Base-by-base conservation (phyloP, 805 yeast species). In the Candida nemodendra region DNA sequence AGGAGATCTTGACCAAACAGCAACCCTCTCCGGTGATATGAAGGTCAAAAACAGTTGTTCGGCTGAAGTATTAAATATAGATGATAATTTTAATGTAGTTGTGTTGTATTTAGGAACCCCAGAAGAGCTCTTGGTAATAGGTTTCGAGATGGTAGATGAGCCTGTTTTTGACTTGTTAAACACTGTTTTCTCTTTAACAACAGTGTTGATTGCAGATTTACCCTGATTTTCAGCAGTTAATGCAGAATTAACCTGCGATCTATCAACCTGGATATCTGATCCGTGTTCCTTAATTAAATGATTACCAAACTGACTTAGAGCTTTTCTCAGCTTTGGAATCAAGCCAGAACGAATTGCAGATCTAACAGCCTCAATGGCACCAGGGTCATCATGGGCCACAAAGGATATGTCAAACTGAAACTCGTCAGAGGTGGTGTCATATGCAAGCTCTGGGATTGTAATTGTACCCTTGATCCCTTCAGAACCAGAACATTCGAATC, bases 361-460 rank as follows among this genome's bases (percentile, higher is more conserved):
- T 42, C 85, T 76, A 3, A 45, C 47, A 36, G 81, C 66, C 18
- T 76, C 77, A 18, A 35, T 40, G 36, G 78, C 80, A 11, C 55
- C 59, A 17, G 68, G 54, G 44, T 62, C 66, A 44, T 80, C 83
- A 42, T 74, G 74, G 4, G 68, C 69, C 41, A 72, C 76, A 29
- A 89, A 72, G 17, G 83, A 71, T 36, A 89, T 72, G 35, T 82
- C 84, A 58, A 91, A 93, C 61, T 87, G 96, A 53, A 81, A 84
- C 48, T 89, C 97, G 44, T 83, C 90, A 18, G 66, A 74, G 36
- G 83, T 93, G 8, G 95, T 78, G 61, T 93, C 98, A 63, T 93
- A 93, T 5, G 97, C 91, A 42, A 93, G 74, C 61, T 93, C 99
- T 5, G 99, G 99, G 35, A 93, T 66, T 6, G 79, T 74, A 39